Conservation (phyloP, 495 filamentous ascomycete genomes). For the Aspergillus taichungensis region DNA sequence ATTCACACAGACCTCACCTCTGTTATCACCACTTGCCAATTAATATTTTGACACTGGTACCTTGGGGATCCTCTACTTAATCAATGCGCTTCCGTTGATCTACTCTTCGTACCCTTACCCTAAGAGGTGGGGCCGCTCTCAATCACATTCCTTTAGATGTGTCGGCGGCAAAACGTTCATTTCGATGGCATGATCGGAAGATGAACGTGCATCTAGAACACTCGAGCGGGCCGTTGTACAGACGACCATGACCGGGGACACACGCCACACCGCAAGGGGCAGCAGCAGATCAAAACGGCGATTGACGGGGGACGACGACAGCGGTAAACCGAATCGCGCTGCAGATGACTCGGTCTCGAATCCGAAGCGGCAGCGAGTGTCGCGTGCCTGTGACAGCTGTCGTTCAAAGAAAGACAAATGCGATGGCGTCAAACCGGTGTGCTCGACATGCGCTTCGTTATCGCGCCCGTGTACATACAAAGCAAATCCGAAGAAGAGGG, state of each 20-base stretch:
- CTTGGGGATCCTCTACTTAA: no score
- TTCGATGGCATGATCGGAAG: constrained; percentile 16
- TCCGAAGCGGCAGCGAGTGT: constrained; percentile 43
- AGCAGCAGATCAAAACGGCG: constrained; percentile 29
- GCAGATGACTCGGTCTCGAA: constrained; percentile 22
- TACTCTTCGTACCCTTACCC: neutral
- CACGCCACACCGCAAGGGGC: constrained; percentile 28
- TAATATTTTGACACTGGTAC: no score
- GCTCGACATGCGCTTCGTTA: constrained; percentile 53
- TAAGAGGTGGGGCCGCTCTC: constrained; percentile 1
- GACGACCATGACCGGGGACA: constrained; percentile 35
- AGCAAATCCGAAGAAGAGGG: constrained; percentile 60
- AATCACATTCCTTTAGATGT: constrained; percentile 4
- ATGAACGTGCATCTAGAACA: constrained; percentile 26
- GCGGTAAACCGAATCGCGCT: constrained; percentile 15
- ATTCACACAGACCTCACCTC: no score
- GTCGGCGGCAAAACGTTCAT: constrained; percentile 31
- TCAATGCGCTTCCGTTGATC: neutral
- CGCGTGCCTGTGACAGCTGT: constrained; percentile 60
- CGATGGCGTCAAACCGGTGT: constrained; percentile 53
- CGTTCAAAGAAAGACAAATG: constrained; percentile 58
- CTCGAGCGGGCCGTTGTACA: constrained; percentile 29
- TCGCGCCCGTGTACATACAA: constrained; percentile 57
- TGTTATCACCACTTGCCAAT: no score
- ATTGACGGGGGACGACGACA: constrained; percentile 25